phyloP scores from a whole-genome alignment of 2,329 filamentous ascomycete genomes.

The Xylaria sp. region DNA sequence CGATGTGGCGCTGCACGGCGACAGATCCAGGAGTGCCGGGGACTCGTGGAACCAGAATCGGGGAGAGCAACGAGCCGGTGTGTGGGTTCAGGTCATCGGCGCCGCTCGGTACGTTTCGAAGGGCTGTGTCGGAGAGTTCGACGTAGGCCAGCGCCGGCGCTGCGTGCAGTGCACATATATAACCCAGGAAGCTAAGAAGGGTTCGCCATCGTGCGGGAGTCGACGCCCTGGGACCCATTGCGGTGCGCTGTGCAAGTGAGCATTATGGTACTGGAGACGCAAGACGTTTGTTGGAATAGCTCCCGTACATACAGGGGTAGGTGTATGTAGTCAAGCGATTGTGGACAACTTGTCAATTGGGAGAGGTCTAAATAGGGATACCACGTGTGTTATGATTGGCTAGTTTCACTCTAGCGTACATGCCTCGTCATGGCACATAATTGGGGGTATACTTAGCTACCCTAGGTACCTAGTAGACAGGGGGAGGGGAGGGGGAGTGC shows the following conservation, averaged over 20 bases:
- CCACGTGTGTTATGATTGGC: slow-evolving; percentile 6
- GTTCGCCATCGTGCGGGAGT: slow-evolving; percentile 8
- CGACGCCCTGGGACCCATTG: slow-evolving; percentile 27
- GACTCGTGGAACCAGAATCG: slow-evolving; percentile 87
- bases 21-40: slow-evolving; percentile 82
- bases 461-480: too few relatives aligned
- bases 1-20: slow-evolving; percentile 82
- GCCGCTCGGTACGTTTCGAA: slow-evolving; percentile 76
- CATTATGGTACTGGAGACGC: slow-evolving; percentile 11
- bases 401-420: neutral
- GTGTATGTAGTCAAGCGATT: neutral
- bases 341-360: neutral
- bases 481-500: too few relatives aligned
- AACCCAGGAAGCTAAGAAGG: slow-evolving; percentile 11
- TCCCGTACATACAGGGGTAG: too few relatives aligned
- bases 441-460: too few relatives aligned
- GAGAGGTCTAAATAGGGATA: slow-evolving; percentile 7
- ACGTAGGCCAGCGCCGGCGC: slow-evolving; percentile 52
- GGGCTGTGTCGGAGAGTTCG: slow-evolving; percentile 76
- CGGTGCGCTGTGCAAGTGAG: slow-evolving; percentile 4
- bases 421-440: neutral
- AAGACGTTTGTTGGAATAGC: too few relatives aligned
- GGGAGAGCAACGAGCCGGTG: slow-evolving; percentile 79
- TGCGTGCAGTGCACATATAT: slow-evolving; percentile 26
- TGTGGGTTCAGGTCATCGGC: slow-evolving; percentile 82